These are phyloP conservation scores for Bifiguratus adelaidae DNA, from an alignment of 192 early-diverging fungal genomes.

Conservation along the genomic window DNA sequence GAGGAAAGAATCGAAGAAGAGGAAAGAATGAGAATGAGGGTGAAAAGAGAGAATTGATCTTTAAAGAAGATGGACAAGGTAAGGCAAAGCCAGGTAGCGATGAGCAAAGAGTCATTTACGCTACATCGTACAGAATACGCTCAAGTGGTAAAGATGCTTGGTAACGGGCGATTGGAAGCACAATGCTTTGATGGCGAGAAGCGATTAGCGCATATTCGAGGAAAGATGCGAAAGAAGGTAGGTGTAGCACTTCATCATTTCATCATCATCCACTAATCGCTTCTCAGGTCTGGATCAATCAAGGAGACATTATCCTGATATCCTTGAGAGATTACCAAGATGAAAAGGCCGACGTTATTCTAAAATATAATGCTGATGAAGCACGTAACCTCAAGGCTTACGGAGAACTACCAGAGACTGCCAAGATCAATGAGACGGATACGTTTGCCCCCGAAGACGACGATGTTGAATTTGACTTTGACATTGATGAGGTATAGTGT, in stretches of 20 bases:
- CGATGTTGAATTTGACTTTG: conserved; percentile 79
- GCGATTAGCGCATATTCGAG: conserved; percentile 91
- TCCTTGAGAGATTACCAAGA: conserved; percentile 90
- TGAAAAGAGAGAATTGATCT: conserved; percentile 93
- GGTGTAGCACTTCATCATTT: conserved; percentile 15
- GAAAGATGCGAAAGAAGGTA: conserved; percentile 98
- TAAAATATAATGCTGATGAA: conserved; percentile 95
- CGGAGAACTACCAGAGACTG: conserved; percentile 84
- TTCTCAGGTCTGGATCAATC: conserved; percentile 88
- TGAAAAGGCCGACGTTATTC: conserved; percentile 87
- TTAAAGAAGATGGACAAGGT: conserved; percentile 95
- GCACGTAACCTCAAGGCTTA: conserved; percentile 85
- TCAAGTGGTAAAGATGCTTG: conserved; percentile 88
- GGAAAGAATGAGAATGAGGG: conserved; percentile 96
- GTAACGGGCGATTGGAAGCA: conserved; percentile 88
- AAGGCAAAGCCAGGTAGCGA: conserved; percentile 1
- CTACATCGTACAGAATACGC: conserved; percentile 66
- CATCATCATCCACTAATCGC: too few relatives aligned
- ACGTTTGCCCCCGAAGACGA: conserved; percentile 51
- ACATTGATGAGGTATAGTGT: conserved; percentile 90
- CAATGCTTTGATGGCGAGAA: conserved; percentile 85
- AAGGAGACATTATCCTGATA: conserved; percentile 85
- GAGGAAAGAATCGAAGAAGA: conserved; percentile 80
- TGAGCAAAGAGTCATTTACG: background rate
- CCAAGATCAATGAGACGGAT: conserved; percentile 78